Percentiles rank a stretch among this genome's conserved stretches.
Conservation (phyloP, 2,329 filamentous ascomycete genomes). For the Massarina eburnea region DNA sequence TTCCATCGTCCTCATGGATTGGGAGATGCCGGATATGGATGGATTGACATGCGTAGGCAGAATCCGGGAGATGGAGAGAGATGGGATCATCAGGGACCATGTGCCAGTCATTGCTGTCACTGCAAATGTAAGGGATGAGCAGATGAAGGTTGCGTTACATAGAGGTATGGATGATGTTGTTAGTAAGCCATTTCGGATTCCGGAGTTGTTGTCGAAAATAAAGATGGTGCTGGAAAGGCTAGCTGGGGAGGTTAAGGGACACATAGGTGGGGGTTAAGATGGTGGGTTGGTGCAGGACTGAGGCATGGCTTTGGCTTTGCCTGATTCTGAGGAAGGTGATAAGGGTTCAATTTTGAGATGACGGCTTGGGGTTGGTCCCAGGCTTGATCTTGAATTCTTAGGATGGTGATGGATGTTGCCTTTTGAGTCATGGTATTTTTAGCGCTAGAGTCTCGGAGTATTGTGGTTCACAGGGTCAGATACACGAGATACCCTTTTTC, state of each 20-base stretch:
- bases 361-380: too few relatives aligned
- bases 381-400: background rate
- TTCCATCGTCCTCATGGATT: conserved; percentile 39
- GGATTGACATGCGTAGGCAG: conserved; percentile 35
- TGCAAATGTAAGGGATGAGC: conserved; percentile 39
- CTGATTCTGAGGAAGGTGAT: background rate
- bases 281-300: too few relatives aligned
- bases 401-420: background rate
- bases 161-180: conserved; percentile 42
- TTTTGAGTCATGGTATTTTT: background rate
- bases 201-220: conserved; percentile 34
- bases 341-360: background rate
- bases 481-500: too few relatives aligned
- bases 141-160: conserved; percentile 31
- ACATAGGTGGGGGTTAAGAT: too few relatives aligned
- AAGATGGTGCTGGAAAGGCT: conserved; percentile 19
- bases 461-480: background rate
- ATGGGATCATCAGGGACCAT: conserved; percentile 22
- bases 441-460: too few relatives aligned
- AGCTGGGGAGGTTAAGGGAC: background rate
- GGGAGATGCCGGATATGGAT: conserved; percentile 45
- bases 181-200: conserved; percentile 38
- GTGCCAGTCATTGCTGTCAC: conserved; percentile 41
- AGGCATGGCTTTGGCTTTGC: too few relatives aligned
- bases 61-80: conserved; percentile 35